These are phyloP conservation scores for Echeveria elegans DNA, from an alignment of 164 flowering plant genomes.

Conservation along the genomic window DNA sequence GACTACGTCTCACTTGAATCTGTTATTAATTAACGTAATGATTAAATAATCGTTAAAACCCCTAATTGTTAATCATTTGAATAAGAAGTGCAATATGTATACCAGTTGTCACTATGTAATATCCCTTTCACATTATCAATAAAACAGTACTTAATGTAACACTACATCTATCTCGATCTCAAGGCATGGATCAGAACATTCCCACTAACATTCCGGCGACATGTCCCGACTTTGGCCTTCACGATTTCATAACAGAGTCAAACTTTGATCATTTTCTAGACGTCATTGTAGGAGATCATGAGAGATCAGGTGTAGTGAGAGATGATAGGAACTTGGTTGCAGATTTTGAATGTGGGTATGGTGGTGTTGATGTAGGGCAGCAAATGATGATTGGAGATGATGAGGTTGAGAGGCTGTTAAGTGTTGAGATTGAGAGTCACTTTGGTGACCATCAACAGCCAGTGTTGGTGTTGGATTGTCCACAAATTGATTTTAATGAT, in stretches of 20 bases:
- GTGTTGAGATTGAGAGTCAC: not conserved
- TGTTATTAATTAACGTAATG: no score
- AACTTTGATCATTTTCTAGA: conserved; percentile 37
- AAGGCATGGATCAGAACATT: not conserved
- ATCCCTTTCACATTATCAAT: no score
- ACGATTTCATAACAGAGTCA: conserved; percentile 27
- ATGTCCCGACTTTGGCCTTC: conserved; percentile 13
- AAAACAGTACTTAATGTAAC: no score
- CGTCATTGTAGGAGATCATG: conserved; percentile 37
- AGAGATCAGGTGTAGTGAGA: not conserved
- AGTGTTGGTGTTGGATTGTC: not conserved
- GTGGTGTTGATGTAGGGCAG: not conserved
- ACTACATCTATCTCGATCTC: no score
- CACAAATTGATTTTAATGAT: not conserved
- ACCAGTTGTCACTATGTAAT: no score
- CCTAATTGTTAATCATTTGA: no score
- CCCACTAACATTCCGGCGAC: not conserved
- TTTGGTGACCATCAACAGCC: not conserved
- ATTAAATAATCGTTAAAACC: no score
- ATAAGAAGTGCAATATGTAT: no score
- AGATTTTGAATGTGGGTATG: conserved; percentile 9
- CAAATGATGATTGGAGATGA: not conserved
- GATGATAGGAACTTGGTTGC: not conserved
- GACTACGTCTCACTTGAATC: no score
- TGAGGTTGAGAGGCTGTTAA: not conserved